phyloP scores from a whole-genome alignment of 805 yeast genomes.

The Cyberlindnera nakhonratchasimensis region DNA sequence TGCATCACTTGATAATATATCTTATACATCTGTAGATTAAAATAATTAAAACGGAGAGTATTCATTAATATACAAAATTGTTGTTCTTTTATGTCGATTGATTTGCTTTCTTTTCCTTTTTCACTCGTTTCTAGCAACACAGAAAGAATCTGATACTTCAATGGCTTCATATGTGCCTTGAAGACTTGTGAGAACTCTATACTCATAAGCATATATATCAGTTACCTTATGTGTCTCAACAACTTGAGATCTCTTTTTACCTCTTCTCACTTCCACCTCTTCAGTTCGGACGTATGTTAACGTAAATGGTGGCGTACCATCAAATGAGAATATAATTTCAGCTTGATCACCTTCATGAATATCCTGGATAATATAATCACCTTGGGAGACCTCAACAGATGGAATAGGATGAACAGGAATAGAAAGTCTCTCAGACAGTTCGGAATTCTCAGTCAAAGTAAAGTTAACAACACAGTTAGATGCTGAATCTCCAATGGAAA shows the following conservation, averaged over 20 bases:
- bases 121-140: constrained; percentile 47
- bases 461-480: constrained; percentile 68
- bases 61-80: constrained; percentile 7
- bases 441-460: constrained; percentile 36
- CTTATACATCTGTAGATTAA: neutral
- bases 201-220: constrained; percentile 65
- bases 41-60: neutral
- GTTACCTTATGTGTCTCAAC: constrained; percentile 55
- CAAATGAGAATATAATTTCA: constrained; percentile 75
- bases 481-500: constrained; percentile 70
- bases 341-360: constrained; percentile 95
- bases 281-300: constrained; percentile 79
- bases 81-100: neutral
- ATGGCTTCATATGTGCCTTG: constrained; percentile 95
- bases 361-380: constrained; percentile 71
- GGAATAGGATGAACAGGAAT: constrained; percentile 54
- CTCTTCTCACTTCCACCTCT: constrained; percentile 37
- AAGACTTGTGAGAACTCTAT: constrained; percentile 69
- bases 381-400: constrained; percentile 80
- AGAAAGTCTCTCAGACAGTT: constrained; percentile 32
- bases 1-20: too few species aligned
- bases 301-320: constrained; percentile 88
- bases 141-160: constrained; percentile 80
- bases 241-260: constrained; percentile 49
- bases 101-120: neutral